Evolutionary conservation across 148 eudicot genomes (phyloP), one percentile per base, ranked within the genome.

Genomic region (Chenopodium suecicum): DNA sequence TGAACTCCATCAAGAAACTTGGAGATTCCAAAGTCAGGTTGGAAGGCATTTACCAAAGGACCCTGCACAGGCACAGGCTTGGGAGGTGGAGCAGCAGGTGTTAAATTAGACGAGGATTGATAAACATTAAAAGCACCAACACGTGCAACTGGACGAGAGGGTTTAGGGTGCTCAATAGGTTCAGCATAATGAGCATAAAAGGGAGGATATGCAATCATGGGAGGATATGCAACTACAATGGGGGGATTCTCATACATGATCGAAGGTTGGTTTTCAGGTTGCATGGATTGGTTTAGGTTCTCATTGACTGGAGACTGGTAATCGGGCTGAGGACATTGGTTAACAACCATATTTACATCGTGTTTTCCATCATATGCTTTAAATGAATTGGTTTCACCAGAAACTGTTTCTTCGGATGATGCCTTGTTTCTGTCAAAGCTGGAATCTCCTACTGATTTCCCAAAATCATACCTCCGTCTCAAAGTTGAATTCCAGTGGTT

Each of bases 401-500:
- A 92, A 37, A 90, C 68, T 27, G 94, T 91, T 78, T 90, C 92
- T 79, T 90, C 93, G 3, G 93, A 91, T 46, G 94, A 91, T 67
- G 89, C 89, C 76, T 79, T 90, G 64, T 84, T 82, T 67, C 77
- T 86, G 70, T 89, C 88, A 62, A 76, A 73, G 87, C 84, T 79
- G 68, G 79, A 82, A 74, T 91, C 87, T 31, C 85, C 86, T 13
- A 77, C 52, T 60, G 75, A 63, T 66, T 74, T 83, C 52, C 69
- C 74, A 71, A 83, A 75, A 37, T 73, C 90, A 80, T 46, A 70
- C 81, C 87, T 91, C 23, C 92, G 91, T 44, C 90, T 88, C 76
- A 92, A 85, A 73, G 92, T 91, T 80, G 98, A 90, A 83, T 94
- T 94, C 98, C 98, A 94, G 78, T 92, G 97, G 79, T 94, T 94